These are phyloP conservation scores for Suillus cothurnatus DNA, from an alignment of 768 basidiomycete species.

Conservation along the genomic window DNA sequence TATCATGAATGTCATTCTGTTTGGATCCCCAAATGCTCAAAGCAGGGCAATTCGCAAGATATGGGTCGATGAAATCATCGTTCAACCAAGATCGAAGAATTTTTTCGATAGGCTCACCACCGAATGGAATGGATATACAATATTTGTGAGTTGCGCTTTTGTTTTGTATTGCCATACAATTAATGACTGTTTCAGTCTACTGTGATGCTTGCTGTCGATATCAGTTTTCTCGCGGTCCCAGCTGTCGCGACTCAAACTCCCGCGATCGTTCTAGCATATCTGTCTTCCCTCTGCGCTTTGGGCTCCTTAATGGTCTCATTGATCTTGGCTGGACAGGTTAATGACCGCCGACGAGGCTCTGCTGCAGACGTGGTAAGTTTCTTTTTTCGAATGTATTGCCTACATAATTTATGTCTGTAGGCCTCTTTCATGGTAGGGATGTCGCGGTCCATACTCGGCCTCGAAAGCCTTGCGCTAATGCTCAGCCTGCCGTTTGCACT, in stretches of 20 bases:
- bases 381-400: background rate
- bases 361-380: conserved; percentile 33
- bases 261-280: conserved; percentile 32
- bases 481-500: conserved; percentile 37
- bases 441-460: conserved; percentile 18
- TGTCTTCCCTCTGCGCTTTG: conserved; percentile 40
- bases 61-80: conserved; percentile 47
- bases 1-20: conserved; percentile 41
- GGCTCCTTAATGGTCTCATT: conserved; percentile 38
- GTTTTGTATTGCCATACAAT: background rate
- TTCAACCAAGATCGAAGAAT: conserved; percentile 39
- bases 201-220: conserved; percentile 53
- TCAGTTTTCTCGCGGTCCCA: conserved; percentile 54
- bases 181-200: conserved; percentile 38
- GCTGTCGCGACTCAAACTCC: conserved; percentile 29
- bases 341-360: conserved; percentile 23
- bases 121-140: conserved; percentile 51
- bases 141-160: conserved; percentile 40
- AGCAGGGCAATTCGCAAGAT: conserved; percentile 42
- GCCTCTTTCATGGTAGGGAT: conserved; percentile 24
- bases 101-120: conserved; percentile 43
- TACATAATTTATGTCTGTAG: conserved; percentile 18
- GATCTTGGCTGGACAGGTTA: conserved; percentile 40
- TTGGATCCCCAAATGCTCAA: conserved; percentile 48
- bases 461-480: conserved; percentile 33